A percentile compares a stretch with the other conserved stretches of the same genome.
Evolutionary conservation across 257 asterid species (phyloP).

Genomic region (Salvia splendens): DNA sequence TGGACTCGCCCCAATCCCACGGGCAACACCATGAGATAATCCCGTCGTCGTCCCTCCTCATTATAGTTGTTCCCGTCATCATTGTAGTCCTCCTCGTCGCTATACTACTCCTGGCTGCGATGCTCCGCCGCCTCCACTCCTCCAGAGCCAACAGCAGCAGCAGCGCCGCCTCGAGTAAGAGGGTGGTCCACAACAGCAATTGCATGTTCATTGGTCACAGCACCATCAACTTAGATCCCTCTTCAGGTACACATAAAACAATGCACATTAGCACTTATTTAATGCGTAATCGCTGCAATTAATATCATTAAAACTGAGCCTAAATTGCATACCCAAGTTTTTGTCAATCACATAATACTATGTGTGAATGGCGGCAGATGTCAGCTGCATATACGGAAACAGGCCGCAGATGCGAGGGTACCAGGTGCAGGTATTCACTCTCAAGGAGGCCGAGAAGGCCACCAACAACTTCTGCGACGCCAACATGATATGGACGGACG

Average conservation of each 20-base stretch:
- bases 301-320: no score
- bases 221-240: conserved; percentile 48
- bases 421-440: conserved; percentile 61
- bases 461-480: conserved; percentile 58
- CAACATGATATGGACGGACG: conserved; percentile 51
- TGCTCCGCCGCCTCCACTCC: conserved; percentile 62
- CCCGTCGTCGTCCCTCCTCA: conserved; percentile 56
- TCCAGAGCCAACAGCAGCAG: conserved; percentile 30
- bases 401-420: conserved; percentile 45
- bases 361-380: conserved; percentile 30
- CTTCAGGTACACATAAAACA: conserved; percentile 44
- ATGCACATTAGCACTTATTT: no score
- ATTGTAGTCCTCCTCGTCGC: conserved; percentile 56
- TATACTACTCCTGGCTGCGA: conserved; percentile 42
- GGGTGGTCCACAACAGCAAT: conserved; percentile 37
- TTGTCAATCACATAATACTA: background rate
- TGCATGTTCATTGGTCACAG: conserved; percentile 64
- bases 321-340: background rate
- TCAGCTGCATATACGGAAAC: conserved; percentile 59
- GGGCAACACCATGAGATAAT: conserved; percentile 38
- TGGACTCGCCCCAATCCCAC: conserved; percentile 39
- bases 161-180: conserved; percentile 18
- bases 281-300: no score
- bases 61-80: conserved; percentile 56
- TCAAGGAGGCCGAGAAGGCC: conserved; percentile 63